phyloP scores from a whole-genome alignment of 257 asterid species.

The Nicotiana attenuata region DNA sequence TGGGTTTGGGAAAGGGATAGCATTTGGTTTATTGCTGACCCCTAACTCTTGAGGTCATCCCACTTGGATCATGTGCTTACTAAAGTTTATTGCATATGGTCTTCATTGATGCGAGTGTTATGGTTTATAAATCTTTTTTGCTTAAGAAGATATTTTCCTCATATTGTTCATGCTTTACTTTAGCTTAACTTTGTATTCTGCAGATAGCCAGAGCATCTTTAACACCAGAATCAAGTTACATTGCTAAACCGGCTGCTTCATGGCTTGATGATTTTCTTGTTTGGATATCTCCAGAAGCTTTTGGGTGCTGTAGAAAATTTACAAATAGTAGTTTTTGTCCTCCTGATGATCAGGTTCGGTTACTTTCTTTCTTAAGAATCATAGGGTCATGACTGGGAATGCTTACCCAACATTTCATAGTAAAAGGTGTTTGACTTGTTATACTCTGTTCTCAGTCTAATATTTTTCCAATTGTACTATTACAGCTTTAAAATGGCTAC shows the following conservation, averaged over 20 bases:
- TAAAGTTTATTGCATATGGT: background rate
- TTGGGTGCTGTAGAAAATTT: conserved; percentile 95
- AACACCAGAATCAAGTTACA: conserved; percentile 81
- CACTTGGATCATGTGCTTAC: background rate
- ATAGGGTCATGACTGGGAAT: no score
- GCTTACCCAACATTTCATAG: no score
- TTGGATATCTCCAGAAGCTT: conserved; percentile 97
- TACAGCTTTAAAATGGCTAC: no score
- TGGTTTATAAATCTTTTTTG: background rate
- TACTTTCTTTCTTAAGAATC: conserved; percentile 4
- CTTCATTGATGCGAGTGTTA: background rate
- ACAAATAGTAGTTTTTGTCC: conserved; percentile 85
- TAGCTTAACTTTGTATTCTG: conserved; percentile 20
- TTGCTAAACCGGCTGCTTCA: conserved; percentile 99
- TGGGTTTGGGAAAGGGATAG: background rate
- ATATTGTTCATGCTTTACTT: conserved; percentile 1
- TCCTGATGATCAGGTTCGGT: conserved; percentile 83
- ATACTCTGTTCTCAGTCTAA: no score
- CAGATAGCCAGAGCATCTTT: conserved; percentile 93
- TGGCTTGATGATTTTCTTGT: conserved; percentile 99
- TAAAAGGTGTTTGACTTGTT: no score
- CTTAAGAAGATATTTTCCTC: background rate
- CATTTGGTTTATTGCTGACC: conserved; percentile 3
- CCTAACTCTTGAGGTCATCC: background rate
- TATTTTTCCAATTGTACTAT: no score